Conservation (phyloP, 2,329 filamentous ascomycete species). For the Diaporthe sp. region DNA sequence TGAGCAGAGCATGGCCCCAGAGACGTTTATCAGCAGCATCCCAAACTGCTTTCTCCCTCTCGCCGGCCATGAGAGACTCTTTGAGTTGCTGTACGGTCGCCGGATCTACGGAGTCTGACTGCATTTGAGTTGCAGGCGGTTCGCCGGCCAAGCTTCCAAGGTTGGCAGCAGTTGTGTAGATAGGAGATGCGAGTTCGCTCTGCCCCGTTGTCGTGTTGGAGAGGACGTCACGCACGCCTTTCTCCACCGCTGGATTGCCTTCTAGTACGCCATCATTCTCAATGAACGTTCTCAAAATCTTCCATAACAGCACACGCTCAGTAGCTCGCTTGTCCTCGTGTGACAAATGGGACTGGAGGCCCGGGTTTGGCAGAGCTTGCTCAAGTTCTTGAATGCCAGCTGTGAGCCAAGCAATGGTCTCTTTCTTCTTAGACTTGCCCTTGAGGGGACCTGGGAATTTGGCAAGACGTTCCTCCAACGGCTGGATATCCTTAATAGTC, state of each 20-base stretch:
- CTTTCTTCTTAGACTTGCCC: constrained; percentile 95
- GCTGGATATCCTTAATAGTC: constrained; percentile 80
- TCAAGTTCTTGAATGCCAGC: constrained; percentile 83
- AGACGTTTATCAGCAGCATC: constrained; percentile 91
- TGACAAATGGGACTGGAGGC: constrained; percentile 64
- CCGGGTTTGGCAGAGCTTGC: constrained; percentile 64
- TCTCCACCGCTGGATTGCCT: constrained; percentile 78
- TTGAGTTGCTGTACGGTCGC: constrained; percentile 80
- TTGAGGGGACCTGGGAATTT: constrained; percentile 93
- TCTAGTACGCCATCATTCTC: constrained; percentile 90
- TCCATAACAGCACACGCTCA: constrained; percentile 90
- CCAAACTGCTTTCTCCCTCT: constrained; percentile 94
- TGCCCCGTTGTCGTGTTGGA: constrained; percentile 66
- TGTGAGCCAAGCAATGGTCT: constrained; percentile 84
- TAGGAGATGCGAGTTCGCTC: constrained; percentile 45
- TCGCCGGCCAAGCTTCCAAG: constrained; percentile 35
- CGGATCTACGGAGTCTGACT: constrained; percentile 76
- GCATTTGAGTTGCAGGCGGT: constrained; percentile 47
- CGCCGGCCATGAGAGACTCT: constrained; percentile 80
- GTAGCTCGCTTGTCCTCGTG: constrained; percentile 79
- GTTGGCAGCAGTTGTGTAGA: constrained; percentile 45
- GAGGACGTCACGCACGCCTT: constrained; percentile 81
- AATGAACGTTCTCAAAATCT: constrained; percentile 83
- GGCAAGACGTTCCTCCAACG: constrained; percentile 78
- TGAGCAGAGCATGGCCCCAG: constrained; percentile 96